phyloP scores from a whole-genome alignment of 805 yeast genomes.

The Candida bentonensis region DNA sequence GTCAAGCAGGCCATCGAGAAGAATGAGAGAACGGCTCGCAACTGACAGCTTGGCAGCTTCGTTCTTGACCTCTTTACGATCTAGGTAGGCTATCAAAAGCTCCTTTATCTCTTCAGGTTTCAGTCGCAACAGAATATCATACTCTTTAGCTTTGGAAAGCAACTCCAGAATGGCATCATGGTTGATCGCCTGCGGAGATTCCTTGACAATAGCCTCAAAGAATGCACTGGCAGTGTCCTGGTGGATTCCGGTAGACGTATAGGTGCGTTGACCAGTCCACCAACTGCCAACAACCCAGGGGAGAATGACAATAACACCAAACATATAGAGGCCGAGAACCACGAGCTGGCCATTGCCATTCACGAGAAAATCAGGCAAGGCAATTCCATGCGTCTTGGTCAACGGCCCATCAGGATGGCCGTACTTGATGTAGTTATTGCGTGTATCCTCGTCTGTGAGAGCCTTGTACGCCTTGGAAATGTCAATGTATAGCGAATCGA shows the following conservation, averaged over 20 bases:
- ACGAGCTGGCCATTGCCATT: slow-evolving; percentile 65
- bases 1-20: slow-evolving; percentile 62
- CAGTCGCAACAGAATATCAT: slow-evolving; percentile 27
- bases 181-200: slow-evolving; percentile 35
- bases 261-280: slow-evolving; percentile 77
- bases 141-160: slow-evolving; percentile 50
- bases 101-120: slow-evolving; percentile 34
- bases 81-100: slow-evolving; percentile 43
- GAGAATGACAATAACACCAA: slow-evolving; percentile 60
- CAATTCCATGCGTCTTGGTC: slow-evolving; percentile 82
- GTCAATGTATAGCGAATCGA: slow-evolving; percentile 66
- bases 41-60: slow-evolving; percentile 37
- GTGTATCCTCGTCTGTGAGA: slow-evolving; percentile 75
- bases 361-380: slow-evolving; percentile 80
- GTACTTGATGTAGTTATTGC: slow-evolving; percentile 66
- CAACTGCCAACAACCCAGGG: slow-evolving; percentile 74
- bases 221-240: slow-evolving; percentile 71
- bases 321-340: slow-evolving; percentile 50
- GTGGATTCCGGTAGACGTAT: slow-evolving; percentile 72
- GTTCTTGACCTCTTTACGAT: slow-evolving; percentile 29
- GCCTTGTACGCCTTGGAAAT: slow-evolving; percentile 91
- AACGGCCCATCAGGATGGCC: slow-evolving; percentile 99
- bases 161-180: slow-evolving; percentile 42
- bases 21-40: slow-evolving; percentile 47
- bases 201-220: slow-evolving; percentile 59